phyloP scores from a whole-genome alignment of 129 eudicot species.

The Escallonia rubra region DNA sequence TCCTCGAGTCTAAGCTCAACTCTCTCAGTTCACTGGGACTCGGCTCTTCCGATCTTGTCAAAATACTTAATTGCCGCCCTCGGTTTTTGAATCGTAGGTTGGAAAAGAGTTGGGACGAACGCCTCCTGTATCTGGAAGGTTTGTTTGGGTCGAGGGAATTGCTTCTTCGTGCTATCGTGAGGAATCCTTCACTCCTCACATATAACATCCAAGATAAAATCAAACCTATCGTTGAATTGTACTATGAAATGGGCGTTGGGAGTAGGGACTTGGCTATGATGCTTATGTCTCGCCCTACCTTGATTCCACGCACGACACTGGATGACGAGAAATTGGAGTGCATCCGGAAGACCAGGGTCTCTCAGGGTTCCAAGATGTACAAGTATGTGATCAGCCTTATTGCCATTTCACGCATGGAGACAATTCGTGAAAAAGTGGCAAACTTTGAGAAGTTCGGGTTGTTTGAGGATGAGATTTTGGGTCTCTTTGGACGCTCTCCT shows the following conservation, averaged over 20 bases:
- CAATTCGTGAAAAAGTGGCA: slow-evolving; percentile 57
- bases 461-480: slow-evolving; percentile 51
- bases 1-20: slow-evolving; percentile 52
- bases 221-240: slow-evolving; percentile 41
- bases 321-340: slow-evolving; percentile 54
- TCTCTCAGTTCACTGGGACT: slow-evolving; percentile 50
- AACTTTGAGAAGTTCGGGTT: slow-evolving; percentile 71
- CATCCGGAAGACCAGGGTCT: slow-evolving; percentile 42
- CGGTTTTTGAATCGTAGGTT: slow-evolving; percentile 45
- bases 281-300: slow-evolving; percentile 61
- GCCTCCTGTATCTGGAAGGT: slow-evolving; percentile 41
- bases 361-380: slow-evolving; percentile 56
- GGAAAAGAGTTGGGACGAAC: slow-evolving; percentile 33
- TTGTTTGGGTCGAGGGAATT: slow-evolving; percentile 50
- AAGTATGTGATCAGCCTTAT: slow-evolving; percentile 64
- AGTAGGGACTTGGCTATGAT: slow-evolving; percentile 41
- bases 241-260: slow-evolving; percentile 46
- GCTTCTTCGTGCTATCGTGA: slow-evolving; percentile 50
- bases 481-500: slow-evolving; percentile 49
- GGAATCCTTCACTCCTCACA: slow-evolving; percentile 66
- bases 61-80: slow-evolving; percentile 58
- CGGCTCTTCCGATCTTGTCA: slow-evolving; percentile 41
- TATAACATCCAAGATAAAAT: slow-evolving; percentile 49
- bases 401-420: slow-evolving; percentile 60
- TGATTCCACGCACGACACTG: slow-evolving; percentile 46